Conservation (phyloP, 2,329 filamentous ascomycete species). For the Monilinia laxa region DNA sequence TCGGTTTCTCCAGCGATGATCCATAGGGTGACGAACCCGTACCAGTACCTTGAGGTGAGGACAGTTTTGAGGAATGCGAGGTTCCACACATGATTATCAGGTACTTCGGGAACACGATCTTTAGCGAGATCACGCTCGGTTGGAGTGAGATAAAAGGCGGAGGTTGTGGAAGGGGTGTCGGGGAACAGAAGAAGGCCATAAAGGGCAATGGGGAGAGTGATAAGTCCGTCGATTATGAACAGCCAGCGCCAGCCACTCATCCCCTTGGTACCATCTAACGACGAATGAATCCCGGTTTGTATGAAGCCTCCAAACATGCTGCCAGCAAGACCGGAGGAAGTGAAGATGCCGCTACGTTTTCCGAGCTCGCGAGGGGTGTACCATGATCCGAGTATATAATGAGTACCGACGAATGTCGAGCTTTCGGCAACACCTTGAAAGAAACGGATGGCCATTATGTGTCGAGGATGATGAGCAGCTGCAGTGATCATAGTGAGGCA, state of each 20-base stretch:
- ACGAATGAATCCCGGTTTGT: constrained; percentile 46
- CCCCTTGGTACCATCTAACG: constrained; percentile 46
- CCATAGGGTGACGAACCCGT: constrained; percentile 66
- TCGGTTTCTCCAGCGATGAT: constrained; percentile 71
- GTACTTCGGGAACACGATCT: constrained; percentile 46
- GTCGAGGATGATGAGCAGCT: constrained; percentile 49
- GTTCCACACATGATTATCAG: constrained; percentile 46
- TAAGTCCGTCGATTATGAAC: constrained; percentile 54
- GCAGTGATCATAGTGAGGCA: constrained; percentile 62
- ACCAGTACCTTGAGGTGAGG: constrained; percentile 62
- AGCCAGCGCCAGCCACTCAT: constrained; percentile 54
- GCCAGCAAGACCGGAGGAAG: constrained; percentile 57
- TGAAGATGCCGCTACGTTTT: constrained; percentile 61
- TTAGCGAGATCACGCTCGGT: constrained; percentile 46
- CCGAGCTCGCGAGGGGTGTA: constrained; percentile 61
- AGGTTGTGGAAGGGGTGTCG: constrained; percentile 46
- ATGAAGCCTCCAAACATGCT: constrained; percentile 64
- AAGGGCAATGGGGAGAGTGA: constrained; percentile 56
- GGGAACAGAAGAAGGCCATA: constrained; percentile 53
- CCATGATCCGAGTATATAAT: constrained; percentile 62
- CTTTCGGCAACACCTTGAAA: constrained; percentile 53
- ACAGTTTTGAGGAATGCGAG: constrained; percentile 54
- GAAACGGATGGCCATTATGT: constrained; percentile 57
- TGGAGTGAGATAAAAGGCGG: constrained; percentile 45
- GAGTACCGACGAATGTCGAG: constrained; percentile 56